Conservation (phyloP, 192 early-diverging fungal species). For the Coemansia sp. region DNA sequence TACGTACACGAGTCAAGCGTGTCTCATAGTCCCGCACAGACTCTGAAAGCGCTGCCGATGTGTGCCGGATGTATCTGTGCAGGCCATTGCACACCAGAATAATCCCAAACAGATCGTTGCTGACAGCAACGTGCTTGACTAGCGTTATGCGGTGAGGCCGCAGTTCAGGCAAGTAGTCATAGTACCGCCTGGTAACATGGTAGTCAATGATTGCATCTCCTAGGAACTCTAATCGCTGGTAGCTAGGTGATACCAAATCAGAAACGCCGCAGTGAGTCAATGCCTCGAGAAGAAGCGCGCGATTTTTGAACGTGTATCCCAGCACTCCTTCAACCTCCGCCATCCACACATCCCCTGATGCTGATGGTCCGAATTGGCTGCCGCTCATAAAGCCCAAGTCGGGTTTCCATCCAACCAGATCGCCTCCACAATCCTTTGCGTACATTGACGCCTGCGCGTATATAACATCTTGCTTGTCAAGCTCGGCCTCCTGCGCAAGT, state of each 20-base stretch:
- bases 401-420: background rate
- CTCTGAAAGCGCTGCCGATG: conserved; percentile 52
- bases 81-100: conserved; percentile 63
- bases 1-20: conserved; percentile 46
- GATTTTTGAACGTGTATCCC: conserved; percentile 70
- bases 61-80: conserved; percentile 64
- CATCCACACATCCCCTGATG: too few relatives aligned
- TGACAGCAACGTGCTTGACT: conserved; percentile 81
- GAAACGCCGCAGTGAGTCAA: conserved; percentile 79
- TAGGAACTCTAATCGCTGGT: conserved; percentile 88
- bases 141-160: conserved; percentile 77
- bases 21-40: conserved; percentile 57
- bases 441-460: conserved; percentile 4
- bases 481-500: conserved; percentile 21
- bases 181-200: conserved; percentile 70
- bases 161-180: conserved; percentile 60
- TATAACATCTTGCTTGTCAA: conserved; percentile 31
- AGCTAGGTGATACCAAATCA: conserved; percentile 59
- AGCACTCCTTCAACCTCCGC: conserved; percentile 21
- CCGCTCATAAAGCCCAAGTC: background rate
- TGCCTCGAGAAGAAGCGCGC: conserved; percentile 66
- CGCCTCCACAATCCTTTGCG: background rate
- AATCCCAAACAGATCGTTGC: conserved; percentile 79
- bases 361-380: too few relatives aligned
- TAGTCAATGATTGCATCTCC: conserved; percentile 83